Evolutionary conservation across 805 yeast species (phyloP).

Genomic region (Kazachstania psychrophila): DNA sequence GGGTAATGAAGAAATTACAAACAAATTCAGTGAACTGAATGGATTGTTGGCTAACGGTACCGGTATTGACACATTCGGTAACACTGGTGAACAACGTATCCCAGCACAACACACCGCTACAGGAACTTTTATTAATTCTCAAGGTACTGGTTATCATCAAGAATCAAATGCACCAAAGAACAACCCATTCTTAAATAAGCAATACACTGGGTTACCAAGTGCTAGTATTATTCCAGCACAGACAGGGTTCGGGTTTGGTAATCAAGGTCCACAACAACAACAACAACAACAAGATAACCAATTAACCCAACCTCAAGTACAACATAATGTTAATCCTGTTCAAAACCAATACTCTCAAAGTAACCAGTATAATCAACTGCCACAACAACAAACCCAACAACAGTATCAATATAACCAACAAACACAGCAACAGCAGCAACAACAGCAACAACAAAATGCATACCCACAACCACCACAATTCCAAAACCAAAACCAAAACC

Average conservation of each 20-base stretch:
- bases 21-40: slow-evolving; percentile 63
- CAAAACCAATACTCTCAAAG: too few species aligned
- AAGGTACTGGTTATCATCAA: slow-evolving; percentile 73
- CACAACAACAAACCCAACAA: slow-evolving; percentile 4
- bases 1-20: slow-evolving; percentile 47
- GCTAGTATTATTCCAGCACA: slow-evolving; percentile 65
- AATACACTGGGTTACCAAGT: slow-evolving; percentile 63
- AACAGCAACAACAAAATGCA: background rate
- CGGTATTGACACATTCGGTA: slow-evolving; percentile 77
- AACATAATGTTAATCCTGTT: too few species aligned
- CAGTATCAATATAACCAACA: slow-evolving; percentile 4
- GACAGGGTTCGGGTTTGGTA: slow-evolving; percentile 93
- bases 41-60: slow-evolving; percentile 75
- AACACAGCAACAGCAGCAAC: slow-evolving; percentile 5
- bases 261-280: slow-evolving; percentile 36
- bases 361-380: too few species aligned
- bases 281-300: slow-evolving; percentile 1
- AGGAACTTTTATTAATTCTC: slow-evolving; percentile 72
- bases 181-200: slow-evolving; percentile 45
- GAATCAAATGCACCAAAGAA: slow-evolving; percentile 29
- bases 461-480: slow-evolving; percentile 1
- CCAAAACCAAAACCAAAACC: slow-evolving; percentile 4
- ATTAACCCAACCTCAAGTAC: background rate
- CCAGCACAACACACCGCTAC: slow-evolving; percentile 90
- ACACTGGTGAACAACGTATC: slow-evolving; percentile 44